A percentile compares a stretch with the other conserved stretches of the same genome.
phyloP scores from a whole-genome alignment of 164 flowering plant species.

The Brasenia schreberi region DNA sequence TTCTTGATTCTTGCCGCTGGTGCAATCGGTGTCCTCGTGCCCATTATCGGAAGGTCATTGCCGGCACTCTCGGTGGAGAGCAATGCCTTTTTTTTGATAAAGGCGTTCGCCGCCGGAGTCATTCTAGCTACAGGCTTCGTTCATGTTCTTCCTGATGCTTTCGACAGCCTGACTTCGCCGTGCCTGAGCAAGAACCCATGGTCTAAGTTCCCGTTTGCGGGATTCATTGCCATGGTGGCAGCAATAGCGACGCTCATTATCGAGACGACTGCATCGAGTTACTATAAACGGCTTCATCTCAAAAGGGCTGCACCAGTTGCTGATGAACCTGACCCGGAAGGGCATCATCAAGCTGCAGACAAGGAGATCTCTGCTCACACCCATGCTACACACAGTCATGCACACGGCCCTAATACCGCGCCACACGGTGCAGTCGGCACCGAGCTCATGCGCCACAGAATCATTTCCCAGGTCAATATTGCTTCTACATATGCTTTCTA shows the following conservation, averaged over 20 bases:
- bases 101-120: conserved; percentile 40
- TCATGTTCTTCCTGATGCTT: conserved; percentile 34
- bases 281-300: conserved; percentile 11
- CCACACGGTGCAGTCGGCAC: conserved; percentile 15
- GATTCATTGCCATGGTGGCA: conserved; percentile 22
- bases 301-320: conserved; percentile 5
- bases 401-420: conserved; percentile 23
- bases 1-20: conserved; percentile 21
- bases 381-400: conserved; percentile 16
- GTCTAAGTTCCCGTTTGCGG: conserved; percentile 19
- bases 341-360: conserved; percentile 3
- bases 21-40: conserved; percentile 25
- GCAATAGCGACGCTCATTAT: conserved; percentile 23
- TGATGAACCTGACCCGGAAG: neutral
- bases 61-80: conserved; percentile 17
- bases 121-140: conserved; percentile 31
- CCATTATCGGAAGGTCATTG: conserved; percentile 15
- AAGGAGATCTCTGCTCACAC: conserved; percentile 10
- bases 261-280: conserved; percentile 18
- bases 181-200: conserved; percentile 20
- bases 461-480: conserved; percentile 18
- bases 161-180: conserved; percentile 17
- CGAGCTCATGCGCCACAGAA: conserved; percentile 15
- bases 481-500: too few species aligned
- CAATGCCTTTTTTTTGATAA: conserved; percentile 20